Conservation (phyloP, 345 rosid species). For the Turnera subulata region DNA sequence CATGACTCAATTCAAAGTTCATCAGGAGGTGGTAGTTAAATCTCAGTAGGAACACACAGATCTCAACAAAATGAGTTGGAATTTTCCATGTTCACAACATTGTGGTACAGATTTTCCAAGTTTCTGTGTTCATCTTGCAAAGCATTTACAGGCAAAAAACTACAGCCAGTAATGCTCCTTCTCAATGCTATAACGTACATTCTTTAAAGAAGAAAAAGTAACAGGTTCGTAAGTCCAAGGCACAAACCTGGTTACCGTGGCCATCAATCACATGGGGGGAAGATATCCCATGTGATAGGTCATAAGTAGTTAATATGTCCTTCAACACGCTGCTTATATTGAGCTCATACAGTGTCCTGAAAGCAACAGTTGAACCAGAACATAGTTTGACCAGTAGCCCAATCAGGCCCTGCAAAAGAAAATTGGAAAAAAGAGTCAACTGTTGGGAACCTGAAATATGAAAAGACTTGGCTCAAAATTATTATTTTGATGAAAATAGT, state of each 20-base stretch:
- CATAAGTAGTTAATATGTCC: constrained; percentile 66
- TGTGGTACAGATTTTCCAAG: too few relatives aligned
- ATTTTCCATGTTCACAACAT: too few relatives aligned
- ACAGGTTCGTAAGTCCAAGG: constrained; percentile 9
- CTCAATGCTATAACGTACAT: too few relatives aligned
- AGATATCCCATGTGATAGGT: constrained; percentile 64
- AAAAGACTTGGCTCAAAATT: constrained; percentile 4
- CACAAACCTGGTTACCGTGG: constrained; percentile 67
- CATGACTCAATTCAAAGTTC: background rate
- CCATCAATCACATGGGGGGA: constrained; percentile 54
- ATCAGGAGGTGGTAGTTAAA: background rate
- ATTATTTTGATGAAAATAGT: constrained; percentile 21
- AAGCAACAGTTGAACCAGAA: constrained; percentile 68
- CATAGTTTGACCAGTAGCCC: constrained; percentile 78
- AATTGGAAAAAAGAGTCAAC: constrained; percentile 8
- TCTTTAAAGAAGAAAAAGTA: background rate
- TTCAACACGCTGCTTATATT: constrained; percentile 67
- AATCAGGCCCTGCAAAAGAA: constrained; percentile 66
- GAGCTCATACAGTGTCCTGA: constrained; percentile 70
- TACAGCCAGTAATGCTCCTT: too few relatives aligned
- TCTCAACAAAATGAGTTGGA: too few relatives aligned
- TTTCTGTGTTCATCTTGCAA: too few relatives aligned
- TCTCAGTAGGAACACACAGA: too few relatives aligned
- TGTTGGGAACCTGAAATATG: constrained; percentile 8
- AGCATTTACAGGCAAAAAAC: too few relatives aligned